Evolutionary conservation across 31 red algal genomes (phyloP), one percentile per base, ranked within the genome.

Genomic region (Odonthalia washingtoniensis): DNA sequence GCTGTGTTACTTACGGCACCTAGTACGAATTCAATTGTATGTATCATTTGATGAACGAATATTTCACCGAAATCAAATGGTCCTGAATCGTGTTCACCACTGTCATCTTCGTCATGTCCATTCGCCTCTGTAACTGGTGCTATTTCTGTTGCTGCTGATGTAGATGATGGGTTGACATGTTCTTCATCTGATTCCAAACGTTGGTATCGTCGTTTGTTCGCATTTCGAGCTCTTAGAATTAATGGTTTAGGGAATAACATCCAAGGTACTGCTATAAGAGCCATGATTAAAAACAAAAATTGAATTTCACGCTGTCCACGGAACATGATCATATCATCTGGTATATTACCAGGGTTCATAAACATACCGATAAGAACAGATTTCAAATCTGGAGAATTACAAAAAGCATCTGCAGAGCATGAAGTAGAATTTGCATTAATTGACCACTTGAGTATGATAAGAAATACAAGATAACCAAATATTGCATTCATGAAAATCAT

Each of bases 1-100:
- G 97, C 97, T 42, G 97, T 99, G 83, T 99, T 99, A 70, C 88
- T 92, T 17, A 99, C 83, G 1, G 92, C 92, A 49, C 97, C 97
- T 21, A 99, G 88, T 33, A 99, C 97, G 78, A 99, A 99, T 65
- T 99, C 97, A 70, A 99, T 96, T 16, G 97, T 99, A 46, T 99
- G 94, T 52, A 99, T 99, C 86, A 96, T 87, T 62, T 99, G 91
- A 77, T 96, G 88, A 38, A 99, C 91, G 79, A 99, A 95, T 37
- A 96, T 69, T 63, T 99, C 97, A 43, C 82, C 85, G 70, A 99
- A 96, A 60, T 94, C 91, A 77, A 94, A 94, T 40, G 65, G 38
- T 32, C 44, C 78, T 16, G 61, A 53, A 31, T 77, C 81, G 30
- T 81, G 62, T n/a, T 79, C 21, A 24, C 40, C 87, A 60, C 60